Percentiles rank a stretch among this genome's conserved stretches.
Evolutionary conservation across 345 rosid genomes (phyloP).

Genomic region (Eucalyptus cloeziana): DNA sequence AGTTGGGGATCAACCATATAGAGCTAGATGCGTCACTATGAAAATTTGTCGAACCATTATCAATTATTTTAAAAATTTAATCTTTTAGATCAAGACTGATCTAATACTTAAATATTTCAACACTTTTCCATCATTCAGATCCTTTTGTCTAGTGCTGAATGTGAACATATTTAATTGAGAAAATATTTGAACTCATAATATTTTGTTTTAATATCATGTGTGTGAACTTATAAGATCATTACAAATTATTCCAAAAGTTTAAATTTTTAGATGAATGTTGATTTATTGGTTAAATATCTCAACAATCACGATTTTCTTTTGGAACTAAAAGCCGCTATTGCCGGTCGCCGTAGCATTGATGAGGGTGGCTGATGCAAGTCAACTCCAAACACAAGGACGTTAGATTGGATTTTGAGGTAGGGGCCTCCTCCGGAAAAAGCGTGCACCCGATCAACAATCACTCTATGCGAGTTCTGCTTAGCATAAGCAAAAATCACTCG

Average conservation of each 20-base stretch:
- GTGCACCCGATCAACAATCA: background rate
- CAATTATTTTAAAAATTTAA: accelerated
- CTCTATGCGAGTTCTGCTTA: background rate
- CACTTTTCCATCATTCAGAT: too few species aligned
- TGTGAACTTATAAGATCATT: too few species aligned
- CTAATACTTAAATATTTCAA: too few species aligned
- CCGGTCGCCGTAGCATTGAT: too few species aligned
- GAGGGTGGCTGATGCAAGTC: background rate
- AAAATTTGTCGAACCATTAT: too few species aligned
- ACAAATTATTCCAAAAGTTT: accelerated
- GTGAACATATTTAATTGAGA: too few species aligned
- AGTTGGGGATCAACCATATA: background rate
- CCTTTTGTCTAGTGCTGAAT: accelerated
- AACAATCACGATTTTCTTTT: background rate
- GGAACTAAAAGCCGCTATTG: background rate
- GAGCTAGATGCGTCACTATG: too few species aligned
- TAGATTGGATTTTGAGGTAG: background rate
- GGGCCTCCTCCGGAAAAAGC: background rate
- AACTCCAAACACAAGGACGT: background rate
- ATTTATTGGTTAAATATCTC: too few species aligned
- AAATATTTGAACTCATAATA: too few species aligned
- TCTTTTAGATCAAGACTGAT: accelerated
- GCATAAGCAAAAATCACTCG: too few species aligned
- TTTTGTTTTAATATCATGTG: too few species aligned
- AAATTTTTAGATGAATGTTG: too few species aligned